Evolutionary conservation across 2,329 filamentous ascomycete genomes (phyloP), one percentile per base, ranked within the genome.

Genomic region (Penicillium oxalicum): DNA sequence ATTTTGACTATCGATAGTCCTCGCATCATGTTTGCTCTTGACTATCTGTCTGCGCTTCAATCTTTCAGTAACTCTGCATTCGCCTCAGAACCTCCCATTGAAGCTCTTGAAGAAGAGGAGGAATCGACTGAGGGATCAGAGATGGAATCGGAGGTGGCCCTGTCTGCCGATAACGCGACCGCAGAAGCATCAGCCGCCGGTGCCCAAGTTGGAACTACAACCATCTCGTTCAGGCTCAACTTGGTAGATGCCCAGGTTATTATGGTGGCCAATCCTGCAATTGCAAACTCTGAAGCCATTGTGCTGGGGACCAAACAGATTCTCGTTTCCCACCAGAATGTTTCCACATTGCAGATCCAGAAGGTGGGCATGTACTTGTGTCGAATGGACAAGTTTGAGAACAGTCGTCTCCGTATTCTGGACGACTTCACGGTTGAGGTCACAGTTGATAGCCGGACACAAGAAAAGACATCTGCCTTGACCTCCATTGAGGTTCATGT

Each of bases 321-420:
- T 9, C 77, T 97, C 2, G 78, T 97, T 9, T 95, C 91, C 2
- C 87, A 95, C 61, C 94, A 98, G 67, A 89, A 97, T 72, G 88
- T 91, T 7, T 79, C 94, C 58, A 96, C 93, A 0, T 79, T 99
- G 63, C 91, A 98, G 64, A 83, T 98, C 2, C 91, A 89, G 6
- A 85, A 97, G 63, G 81, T 97, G 45, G 93, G 93, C 59, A 98
- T 99, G 93, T 99, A 96, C 67, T 71, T 98, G 29, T 98, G 94
- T 65, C 87, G 93, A 9, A 98, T 99, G 93, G 94, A 99, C 68
- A 88, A 84, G 54, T 97, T 97, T 59, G 91, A 98, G 58, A 90
- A 87, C 3, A 91, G 86, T 36, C 83, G 89, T 34, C 77, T 98
- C 40, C 84, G 93, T 13, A 95, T 99, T 52, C 81, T 99, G 29